phyloP scores from a whole-genome alignment of 2,329 filamentous ascomycete genomes.

The Blastomyces percursus region DNA sequence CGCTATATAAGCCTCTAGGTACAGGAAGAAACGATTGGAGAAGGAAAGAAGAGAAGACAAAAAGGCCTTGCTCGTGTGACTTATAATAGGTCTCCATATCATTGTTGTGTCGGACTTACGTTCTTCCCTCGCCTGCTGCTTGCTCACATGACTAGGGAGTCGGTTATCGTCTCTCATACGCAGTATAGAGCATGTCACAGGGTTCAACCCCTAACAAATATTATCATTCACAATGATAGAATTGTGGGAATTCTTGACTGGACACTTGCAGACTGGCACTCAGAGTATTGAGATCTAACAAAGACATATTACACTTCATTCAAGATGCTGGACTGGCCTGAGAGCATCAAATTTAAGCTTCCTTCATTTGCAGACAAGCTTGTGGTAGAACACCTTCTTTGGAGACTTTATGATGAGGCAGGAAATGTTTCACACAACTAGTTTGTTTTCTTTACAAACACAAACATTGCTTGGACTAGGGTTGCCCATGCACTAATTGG shows the following conservation, averaged over 20 bases:
- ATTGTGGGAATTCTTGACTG: conserved; percentile 20
- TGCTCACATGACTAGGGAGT: too few relatives aligned
- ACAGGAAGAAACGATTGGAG: too few relatives aligned
- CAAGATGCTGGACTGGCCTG: conserved; percentile 10
- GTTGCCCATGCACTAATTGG: conserved; percentile 6
- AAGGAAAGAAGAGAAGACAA: too few relatives aligned
- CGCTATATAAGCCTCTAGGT: too few relatives aligned
- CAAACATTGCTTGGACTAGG: conserved; percentile 8
- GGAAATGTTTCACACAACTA: conserved; percentile 10
- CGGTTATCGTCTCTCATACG: too few relatives aligned
- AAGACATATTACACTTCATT: conserved; percentile 14
- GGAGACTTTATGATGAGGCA: conserved; percentile 12
- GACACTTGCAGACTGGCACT: conserved; percentile 20
- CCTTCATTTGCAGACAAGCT: conserved; percentile 12
- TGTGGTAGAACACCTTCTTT: conserved; percentile 11
- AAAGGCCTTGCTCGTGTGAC: too few relatives aligned
- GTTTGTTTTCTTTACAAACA: conserved; percentile 7
- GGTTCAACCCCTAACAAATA: too few relatives aligned
- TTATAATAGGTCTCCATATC: too few relatives aligned
- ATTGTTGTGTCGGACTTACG: too few relatives aligned
- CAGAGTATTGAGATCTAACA: conserved; percentile 17
- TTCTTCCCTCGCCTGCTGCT: too few relatives aligned
- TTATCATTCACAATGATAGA: conserved; percentile 15
- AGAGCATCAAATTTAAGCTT: conserved; percentile 10
- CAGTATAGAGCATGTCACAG: too few relatives aligned